Conservation (phyloP, 2,329 filamentous ascomycete genomes). For the Fusarium stilboides region DNA sequence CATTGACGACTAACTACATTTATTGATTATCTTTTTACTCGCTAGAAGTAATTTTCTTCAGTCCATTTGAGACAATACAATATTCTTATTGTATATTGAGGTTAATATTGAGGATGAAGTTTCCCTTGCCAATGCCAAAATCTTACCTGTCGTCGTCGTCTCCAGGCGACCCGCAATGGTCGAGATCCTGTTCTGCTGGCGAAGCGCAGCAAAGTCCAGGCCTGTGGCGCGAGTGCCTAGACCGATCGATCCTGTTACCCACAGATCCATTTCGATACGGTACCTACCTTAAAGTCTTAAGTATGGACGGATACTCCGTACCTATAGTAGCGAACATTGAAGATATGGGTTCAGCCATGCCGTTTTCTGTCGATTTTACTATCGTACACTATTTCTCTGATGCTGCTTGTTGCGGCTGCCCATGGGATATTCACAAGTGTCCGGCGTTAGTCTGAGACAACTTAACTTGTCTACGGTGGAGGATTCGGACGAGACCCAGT, state of each 20-base stretch:
- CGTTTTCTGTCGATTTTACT: conserved; percentile 23
- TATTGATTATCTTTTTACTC: no score
- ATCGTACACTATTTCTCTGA: conserved; percentile 20
- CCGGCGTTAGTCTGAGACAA: neutral
- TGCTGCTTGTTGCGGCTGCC: neutral
- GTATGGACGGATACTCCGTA: no score
- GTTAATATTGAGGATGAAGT: neutral
- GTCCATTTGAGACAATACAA: no score
- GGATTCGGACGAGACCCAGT: no score
- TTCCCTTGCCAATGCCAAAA: conserved; percentile 11
- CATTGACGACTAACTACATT: no score
- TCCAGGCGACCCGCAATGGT: conserved; percentile 34
- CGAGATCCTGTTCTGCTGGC: conserved; percentile 25
- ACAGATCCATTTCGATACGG: neutral
- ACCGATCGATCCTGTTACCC: conserved; percentile 37
- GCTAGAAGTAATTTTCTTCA: no score
- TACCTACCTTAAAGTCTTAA: neutral
- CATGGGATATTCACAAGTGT: neutral
- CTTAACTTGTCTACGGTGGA: neutral
- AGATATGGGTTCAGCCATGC: conserved; percentile 21
- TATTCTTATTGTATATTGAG: neutral
- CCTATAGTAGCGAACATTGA: no score
- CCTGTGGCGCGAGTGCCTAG: conserved; percentile 42
- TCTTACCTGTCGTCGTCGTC: conserved; percentile 3
- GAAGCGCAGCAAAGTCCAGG: conserved; percentile 34